Evolutionary conservation across 2,329 filamentous ascomycete species (phyloP).

Genomic region (Penicillium occitanis): DNA sequence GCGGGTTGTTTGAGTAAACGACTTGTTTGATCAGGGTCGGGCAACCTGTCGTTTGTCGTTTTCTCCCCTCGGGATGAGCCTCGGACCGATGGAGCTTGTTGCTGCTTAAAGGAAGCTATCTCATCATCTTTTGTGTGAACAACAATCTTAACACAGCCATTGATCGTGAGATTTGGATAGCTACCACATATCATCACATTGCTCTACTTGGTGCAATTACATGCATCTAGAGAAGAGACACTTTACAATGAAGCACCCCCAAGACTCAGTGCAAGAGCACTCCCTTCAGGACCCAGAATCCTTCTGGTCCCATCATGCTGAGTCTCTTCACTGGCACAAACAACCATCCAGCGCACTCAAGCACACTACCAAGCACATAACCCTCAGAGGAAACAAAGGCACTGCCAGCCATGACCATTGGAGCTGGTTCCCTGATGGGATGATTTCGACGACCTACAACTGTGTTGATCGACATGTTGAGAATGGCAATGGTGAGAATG

Average conservation of each 20-base stretch:
- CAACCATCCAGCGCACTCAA: conserved; percentile 64
- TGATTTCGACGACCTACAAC: conserved; percentile 90
- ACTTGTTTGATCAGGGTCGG: neutral
- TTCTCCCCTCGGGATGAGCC: neutral
- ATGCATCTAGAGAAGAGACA: neutral
- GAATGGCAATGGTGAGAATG: conserved; percentile 68
- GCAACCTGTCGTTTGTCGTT: neutral
- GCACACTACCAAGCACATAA: conserved; percentile 54
- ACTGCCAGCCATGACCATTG: conserved; percentile 71
- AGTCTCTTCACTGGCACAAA: conserved; percentile 76
- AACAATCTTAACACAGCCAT: neutral
- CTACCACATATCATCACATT: neutral
- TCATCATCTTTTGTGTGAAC: neutral
- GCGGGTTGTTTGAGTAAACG: too few relatives aligned
- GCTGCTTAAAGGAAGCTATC: neutral
- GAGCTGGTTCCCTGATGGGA: conserved; percentile 86
- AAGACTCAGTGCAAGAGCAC: conserved; percentile 51
- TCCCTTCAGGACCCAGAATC: conserved; percentile 68
- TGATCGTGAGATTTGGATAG: neutral
- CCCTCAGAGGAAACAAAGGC: conserved; percentile 48
- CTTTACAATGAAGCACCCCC: conserved; percentile 34
- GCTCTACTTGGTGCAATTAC: neutral
- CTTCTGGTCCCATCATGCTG: conserved; percentile 76
- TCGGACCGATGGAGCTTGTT: neutral
- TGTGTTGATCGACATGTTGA: conserved; percentile 87